Evolutionary conservation across 1,139 yeast genomes (phyloP).

Genomic region (Hansenula lynferdii): DNA sequence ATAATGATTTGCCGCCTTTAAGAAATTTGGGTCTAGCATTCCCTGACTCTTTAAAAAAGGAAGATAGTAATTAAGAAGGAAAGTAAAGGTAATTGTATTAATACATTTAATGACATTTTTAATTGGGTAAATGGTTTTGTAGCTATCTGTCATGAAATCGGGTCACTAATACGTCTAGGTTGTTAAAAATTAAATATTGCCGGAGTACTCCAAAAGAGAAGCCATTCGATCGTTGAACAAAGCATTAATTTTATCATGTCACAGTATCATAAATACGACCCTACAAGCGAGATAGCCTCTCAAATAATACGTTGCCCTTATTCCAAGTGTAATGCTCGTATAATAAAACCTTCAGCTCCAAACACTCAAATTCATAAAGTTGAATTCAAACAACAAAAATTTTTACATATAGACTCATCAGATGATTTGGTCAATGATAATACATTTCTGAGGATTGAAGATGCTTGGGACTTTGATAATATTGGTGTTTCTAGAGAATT

Average conservation of each 20-base stretch:
- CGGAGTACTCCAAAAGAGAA: neutral
- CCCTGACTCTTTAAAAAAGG: too few relatives aligned
- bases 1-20: conserved; percentile 38
- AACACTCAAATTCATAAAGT: neutral
- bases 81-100: too few relatives aligned
- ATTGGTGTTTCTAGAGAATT: conserved; percentile 58
- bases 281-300: conserved; percentile 2
- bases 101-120: too few relatives aligned
- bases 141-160: too few relatives aligned
- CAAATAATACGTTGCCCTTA: conserved; percentile 19
- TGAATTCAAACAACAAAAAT: conserved; percentile 8
- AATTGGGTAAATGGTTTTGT: too few relatives aligned
- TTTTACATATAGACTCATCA: neutral
- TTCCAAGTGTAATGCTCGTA: conserved; percentile 20
- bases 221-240: too few relatives aligned
- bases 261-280: conserved; percentile 1
- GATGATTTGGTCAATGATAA: conserved; percentile 4
- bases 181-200: too few relatives aligned
- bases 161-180: too few relatives aligned
- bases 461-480: conserved; percentile 76
- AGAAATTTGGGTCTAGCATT: conserved; percentile 46
- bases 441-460: conserved; percentile 39
- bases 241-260: too few relatives aligned
- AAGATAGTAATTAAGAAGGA: too few relatives aligned
- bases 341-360: conserved; percentile 12